Evolutionary conservation across 257 asterid species (phyloP).

Genomic region (Apocynum venetum): DNA sequence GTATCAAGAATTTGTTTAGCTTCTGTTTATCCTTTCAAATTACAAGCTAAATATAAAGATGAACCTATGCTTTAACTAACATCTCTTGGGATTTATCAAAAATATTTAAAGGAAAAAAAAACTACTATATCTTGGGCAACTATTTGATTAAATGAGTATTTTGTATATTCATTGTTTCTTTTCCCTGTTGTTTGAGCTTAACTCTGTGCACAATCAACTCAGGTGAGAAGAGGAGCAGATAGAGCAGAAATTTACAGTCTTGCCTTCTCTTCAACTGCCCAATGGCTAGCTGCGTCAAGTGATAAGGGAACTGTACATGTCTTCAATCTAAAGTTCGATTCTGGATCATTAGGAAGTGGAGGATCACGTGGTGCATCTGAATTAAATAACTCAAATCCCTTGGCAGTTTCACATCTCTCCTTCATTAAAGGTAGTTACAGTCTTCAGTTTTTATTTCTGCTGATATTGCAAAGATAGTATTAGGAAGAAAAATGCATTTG

Average conservation of each 20-base stretch:
- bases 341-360: constrained; percentile 27
- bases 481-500: background rate
- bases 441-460: background rate
- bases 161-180: background rate
- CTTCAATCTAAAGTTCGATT: constrained; percentile 66
- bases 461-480: background rate
- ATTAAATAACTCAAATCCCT: background rate
- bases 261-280: constrained; percentile 8
- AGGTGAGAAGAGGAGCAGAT: constrained; percentile 14
- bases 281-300: constrained; percentile 90
- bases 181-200: background rate
- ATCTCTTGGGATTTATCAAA: background rate
- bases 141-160: background rate
- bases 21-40: background rate
- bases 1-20: background rate
- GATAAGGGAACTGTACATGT: constrained; percentile 95
- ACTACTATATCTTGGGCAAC: background rate
- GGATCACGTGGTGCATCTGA: background rate
- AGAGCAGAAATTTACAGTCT: constrained; percentile 16
- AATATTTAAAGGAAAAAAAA: too few species aligned
- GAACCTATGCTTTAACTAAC: background rate
- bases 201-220: constrained; percentile 20
- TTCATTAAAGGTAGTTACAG: constrained; percentile 10
- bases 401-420: constrained; percentile 11
- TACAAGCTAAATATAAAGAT: background rate